Evolutionary conservation across 768 basidiomycete species (phyloP).

Genomic region (Tulasnella calospora): DNA sequence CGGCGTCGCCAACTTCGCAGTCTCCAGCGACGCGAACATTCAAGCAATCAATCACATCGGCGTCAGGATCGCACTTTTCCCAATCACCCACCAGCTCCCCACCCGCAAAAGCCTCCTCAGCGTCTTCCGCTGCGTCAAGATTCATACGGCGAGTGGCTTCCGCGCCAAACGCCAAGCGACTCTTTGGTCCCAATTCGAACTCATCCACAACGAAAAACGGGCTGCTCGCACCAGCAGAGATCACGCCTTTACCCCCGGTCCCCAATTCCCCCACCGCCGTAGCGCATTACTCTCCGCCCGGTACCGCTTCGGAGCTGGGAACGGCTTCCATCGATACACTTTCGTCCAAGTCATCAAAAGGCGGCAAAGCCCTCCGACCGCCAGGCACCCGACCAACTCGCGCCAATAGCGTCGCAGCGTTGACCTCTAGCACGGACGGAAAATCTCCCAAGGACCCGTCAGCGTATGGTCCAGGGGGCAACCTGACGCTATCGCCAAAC

Average conservation of each 20-base stretch:
- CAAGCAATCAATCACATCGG: conserved; percentile 7
- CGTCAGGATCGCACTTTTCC: conserved; percentile 11
- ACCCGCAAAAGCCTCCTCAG: conserved; percentile 14
- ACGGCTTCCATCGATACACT: conserved; percentile 70
- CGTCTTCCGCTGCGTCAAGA: conserved; percentile 53
- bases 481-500: conserved; percentile 37
- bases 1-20: conserved; percentile 3
- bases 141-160: conserved; percentile 95
- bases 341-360: conserved; percentile 63
- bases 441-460: conserved; percentile 27
- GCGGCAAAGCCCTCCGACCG: conserved; percentile 35
- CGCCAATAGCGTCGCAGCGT: conserved; percentile 25
- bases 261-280: conserved; percentile 51
- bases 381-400: conserved; percentile 25
- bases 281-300: conserved; percentile 35
- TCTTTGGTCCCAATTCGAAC: conserved; percentile 59
- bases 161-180: conserved; percentile 90
- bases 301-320: conserved; percentile 50
- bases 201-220: conserved; percentile 64
- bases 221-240: conserved; percentile 64
- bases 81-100: conserved; percentile 22
- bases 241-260: conserved; percentile 34
- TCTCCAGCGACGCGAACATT: background rate
- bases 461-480: conserved; percentile 27
- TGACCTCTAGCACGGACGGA: conserved; percentile 24